Percentiles rank a stretch among this genome's conserved stretches.
These are phyloP conservation scores for Nakazawaea anatomiae DNA, from an alignment of 805 yeast species.

Conservation along the genomic window DNA sequence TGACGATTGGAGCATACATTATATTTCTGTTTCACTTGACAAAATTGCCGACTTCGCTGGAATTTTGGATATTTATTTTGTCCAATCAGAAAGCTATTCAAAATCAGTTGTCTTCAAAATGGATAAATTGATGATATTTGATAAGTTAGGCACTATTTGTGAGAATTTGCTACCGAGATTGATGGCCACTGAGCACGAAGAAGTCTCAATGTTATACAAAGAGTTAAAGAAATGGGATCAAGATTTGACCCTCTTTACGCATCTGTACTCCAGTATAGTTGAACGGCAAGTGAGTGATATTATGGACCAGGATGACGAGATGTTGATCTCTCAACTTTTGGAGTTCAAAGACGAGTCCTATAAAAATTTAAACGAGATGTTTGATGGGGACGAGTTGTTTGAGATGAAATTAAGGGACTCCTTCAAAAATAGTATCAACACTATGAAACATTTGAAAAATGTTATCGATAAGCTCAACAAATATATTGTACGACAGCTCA, in stretches of 20 bases:
- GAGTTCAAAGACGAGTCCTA: constrained; percentile 13
- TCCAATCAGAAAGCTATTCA: constrained; percentile 16
- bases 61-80: constrained; percentile 12
- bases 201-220: constrained; percentile 15
- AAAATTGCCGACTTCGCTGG: background rate
- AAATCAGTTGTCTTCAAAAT: constrained; percentile 18
- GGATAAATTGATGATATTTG: constrained; percentile 27
- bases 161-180: constrained; percentile 16
- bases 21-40: background rate
- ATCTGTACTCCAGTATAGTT: background rate
- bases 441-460: constrained; percentile 23
- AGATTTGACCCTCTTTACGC: background rate
- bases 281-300: constrained; percentile 6
- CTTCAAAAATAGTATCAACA: constrained; percentile 18
- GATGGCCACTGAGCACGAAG: constrained; percentile 14
- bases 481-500: constrained; percentile 12
- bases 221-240: background rate
- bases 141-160: constrained; percentile 20
- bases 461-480: constrained; percentile 20
- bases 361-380: constrained; percentile 11
- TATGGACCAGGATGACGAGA: constrained; percentile 7
- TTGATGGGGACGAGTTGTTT: constrained; percentile 18
- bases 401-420: constrained; percentile 28
- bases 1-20: background rate
- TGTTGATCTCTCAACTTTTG: constrained; percentile 12